phyloP scores from a whole-genome alignment of 768 basidiomycete genomes.

The Gymnopilus dilepis region DNA sequence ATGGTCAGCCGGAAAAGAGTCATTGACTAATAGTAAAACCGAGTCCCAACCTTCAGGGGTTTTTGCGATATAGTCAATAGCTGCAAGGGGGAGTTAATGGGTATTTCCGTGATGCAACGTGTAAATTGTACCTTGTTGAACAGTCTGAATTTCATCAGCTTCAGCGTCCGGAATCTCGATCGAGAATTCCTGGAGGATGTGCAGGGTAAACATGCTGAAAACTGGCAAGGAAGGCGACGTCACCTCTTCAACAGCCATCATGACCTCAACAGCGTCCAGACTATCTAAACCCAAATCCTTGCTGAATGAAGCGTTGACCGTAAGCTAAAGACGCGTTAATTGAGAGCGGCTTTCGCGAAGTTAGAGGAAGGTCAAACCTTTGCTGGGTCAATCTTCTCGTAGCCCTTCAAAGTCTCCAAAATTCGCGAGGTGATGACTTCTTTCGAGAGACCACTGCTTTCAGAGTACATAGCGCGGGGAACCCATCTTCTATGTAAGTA shows the following conservation, averaged over 20 bases:
- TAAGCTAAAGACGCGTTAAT: constrained; percentile 54
- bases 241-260: constrained; percentile 98
- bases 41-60: constrained; percentile 77
- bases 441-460: constrained; percentile 66
- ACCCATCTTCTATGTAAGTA: constrained; percentile 43
- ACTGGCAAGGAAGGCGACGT: constrained; percentile 12
- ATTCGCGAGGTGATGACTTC: constrained; percentile 77
- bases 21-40: constrained; percentile 17
- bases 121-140: constrained; percentile 75
- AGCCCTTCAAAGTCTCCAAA: constrained; percentile 82
- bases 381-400: constrained; percentile 82
- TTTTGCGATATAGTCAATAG: constrained; percentile 94
- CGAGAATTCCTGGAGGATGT: constrained; percentile 76
- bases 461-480: constrained; percentile 63
- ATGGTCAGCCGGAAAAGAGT: constrained; percentile 23
- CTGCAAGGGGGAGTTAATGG: constrained; percentile 46
- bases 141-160: constrained; percentile 92
- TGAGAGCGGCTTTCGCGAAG: not conserved
- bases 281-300: constrained; percentile 93
- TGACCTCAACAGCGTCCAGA: constrained; percentile 95
- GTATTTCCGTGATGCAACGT: constrained; percentile 18
- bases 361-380: constrained; percentile 54
- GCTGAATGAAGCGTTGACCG: constrained; percentile 66
- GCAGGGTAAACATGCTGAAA: constrained; percentile 2
- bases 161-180: constrained; percentile 99